Evolutionary conservation across 192 early-diverging fungal genomes (phyloP), one percentile per base, ranked within the genome.

Genomic region (Coemansia sp.): DNA sequence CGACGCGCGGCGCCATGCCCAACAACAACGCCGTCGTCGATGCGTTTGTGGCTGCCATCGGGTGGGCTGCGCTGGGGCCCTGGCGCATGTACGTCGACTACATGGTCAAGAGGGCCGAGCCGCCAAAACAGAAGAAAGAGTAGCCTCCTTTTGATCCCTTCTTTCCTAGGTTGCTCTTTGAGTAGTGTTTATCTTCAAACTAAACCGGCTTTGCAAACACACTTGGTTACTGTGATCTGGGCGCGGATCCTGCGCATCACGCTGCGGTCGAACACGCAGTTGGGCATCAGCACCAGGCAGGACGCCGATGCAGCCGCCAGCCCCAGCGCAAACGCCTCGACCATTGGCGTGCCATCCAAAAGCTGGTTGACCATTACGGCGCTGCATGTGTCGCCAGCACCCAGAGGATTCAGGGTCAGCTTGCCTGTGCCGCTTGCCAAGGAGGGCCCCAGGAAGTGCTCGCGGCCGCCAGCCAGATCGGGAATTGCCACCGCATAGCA

Each of bases 11-110:
- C 0, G 67, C 63, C 0, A 75, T 75, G 76, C 76, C 81, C 20
- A 83, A 75, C 69, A 83, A 78, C 57, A 83, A 83, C 53, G 61
- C 68, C 64, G 76, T 83, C 20, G 44, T 83, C 14, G 75, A 83
- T 43, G 36, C 69, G 46, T 23, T 71, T 52, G 33, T 83, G 16
- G 63, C 73, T 0, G 69, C 21, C 4, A 52, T 83, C 36, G 72
- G 53, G 0, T 83, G 76, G 81, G 33, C 75, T 30, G 72, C 70
- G 14, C 66, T 83, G 60, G 58, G 45, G 61, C 69, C 67, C 36
- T 83, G 81, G 81, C 81, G 81, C 39, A 34, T 72, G 60, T 55
- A 71, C 35, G 67, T 76, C 46, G 81, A 83, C 33, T 68, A 64
- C 46, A 46, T 62, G 6, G 76, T 83, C 21, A 75, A 46, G 0